Percentiles rank a stretch among this genome's conserved stretches.
Conservation (phyloP, 106 monocot genomes). For the Chionographis japonica region DNA sequence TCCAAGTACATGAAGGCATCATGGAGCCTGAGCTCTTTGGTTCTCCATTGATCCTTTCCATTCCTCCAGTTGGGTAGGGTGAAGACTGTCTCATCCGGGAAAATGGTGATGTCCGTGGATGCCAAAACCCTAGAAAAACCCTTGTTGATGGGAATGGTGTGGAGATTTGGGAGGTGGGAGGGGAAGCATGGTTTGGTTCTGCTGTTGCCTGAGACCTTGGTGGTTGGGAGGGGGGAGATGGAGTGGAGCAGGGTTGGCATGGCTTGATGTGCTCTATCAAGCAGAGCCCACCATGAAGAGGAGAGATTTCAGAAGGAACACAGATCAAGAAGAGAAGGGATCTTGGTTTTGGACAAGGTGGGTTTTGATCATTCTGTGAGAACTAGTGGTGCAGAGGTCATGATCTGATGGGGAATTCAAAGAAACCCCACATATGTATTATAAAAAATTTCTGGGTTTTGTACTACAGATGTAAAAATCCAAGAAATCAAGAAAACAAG, state of each 20-base stretch:
- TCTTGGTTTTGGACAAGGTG: no score
- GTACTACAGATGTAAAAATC: no score
- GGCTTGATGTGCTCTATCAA: not conserved
- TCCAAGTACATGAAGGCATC: slow-evolving; percentile 74
- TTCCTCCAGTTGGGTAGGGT: slow-evolving; percentile 53
- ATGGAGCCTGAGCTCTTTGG: slow-evolving; percentile 49
- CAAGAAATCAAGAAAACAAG: no score
- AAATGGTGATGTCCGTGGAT: slow-evolving; percentile 14
- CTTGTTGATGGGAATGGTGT: slow-evolving; percentile 17
- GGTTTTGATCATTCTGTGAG: no score
- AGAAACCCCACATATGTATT: no score
- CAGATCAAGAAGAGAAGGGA: no score
- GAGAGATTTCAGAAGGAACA: no score
- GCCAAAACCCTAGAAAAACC: slow-evolving; percentile 24
- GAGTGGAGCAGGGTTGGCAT: slow-evolving; percentile 35
- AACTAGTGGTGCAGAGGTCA: no score
- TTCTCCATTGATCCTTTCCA: slow-evolving; percentile 28
- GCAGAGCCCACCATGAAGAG: no score
- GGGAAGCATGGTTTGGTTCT: slow-evolving; percentile 16
- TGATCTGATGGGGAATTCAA: no score
- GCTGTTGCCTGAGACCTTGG: not conserved
- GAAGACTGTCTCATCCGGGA: slow-evolving; percentile 25
- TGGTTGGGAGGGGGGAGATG: slow-evolving; percentile 24
- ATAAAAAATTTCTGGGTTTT: no score
- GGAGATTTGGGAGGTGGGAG: slow-evolving; percentile 23